Conservation (phyloP, 2,329 filamentous ascomycete species). For the Fusarium dimerum region DNA sequence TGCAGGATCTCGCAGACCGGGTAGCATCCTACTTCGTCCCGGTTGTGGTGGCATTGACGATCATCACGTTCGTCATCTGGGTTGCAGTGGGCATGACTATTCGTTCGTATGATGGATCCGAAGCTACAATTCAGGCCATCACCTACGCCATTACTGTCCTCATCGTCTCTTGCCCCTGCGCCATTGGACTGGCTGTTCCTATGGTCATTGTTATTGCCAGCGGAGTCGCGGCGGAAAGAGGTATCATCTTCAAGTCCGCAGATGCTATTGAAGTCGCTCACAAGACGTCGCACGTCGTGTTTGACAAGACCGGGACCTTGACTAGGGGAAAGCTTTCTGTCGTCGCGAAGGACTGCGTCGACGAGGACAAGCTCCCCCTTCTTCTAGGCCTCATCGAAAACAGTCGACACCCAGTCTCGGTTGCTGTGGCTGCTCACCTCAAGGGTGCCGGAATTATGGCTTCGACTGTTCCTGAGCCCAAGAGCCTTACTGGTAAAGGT, state of each 20-base stretch:
- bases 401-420: constrained; percentile 55
- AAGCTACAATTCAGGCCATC: constrained; percentile 60
- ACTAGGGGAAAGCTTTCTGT: constrained; percentile 59
- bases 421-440: constrained; percentile 47
- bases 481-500: constrained; percentile 47
- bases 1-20: constrained; percentile 68
- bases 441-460: constrained; percentile 15
- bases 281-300: constrained; percentile 66
- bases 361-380: constrained; percentile 10
- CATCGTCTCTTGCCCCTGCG: constrained; percentile 78
- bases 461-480: constrained; percentile 31
- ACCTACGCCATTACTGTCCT: constrained; percentile 74
- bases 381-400: constrained; percentile 38
- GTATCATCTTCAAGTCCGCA: constrained; percentile 70
- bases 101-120: constrained; percentile 41
- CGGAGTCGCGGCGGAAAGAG: constrained; percentile 63
- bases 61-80: constrained; percentile 66
- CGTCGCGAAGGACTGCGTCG: constrained; percentile 15
- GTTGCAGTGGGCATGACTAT: constrained; percentile 55
- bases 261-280: constrained; percentile 63
- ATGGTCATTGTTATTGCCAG: constrained; percentile 76
- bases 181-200: constrained; percentile 72
- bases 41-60: constrained; percentile 57
- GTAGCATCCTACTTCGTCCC: constrained; percentile 73
- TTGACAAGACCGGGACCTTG: constrained; percentile 81